Conservation (phyloP, 139 green algal genomes). For the Medakamo hakoo region DNA sequence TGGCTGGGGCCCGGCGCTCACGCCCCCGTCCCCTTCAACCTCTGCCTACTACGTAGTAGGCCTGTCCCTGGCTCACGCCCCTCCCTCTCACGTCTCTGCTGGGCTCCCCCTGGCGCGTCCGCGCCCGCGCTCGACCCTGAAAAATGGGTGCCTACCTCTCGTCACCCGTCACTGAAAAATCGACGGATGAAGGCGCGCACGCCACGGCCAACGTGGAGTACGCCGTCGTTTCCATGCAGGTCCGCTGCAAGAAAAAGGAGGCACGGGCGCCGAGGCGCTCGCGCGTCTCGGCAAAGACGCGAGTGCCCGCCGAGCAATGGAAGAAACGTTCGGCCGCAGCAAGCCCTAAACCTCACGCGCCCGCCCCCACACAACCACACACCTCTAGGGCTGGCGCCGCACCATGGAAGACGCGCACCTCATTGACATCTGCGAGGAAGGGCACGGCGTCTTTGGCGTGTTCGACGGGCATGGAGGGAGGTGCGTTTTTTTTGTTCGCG, state of each 20-base stretch:
- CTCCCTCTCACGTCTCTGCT: no score
- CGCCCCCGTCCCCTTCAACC: no score
- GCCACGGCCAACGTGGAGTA: conserved; percentile 29
- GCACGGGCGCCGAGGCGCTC: no score
- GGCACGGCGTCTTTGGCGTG: conserved; percentile 58
- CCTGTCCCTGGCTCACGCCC: no score
- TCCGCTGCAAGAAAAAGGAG: background rate
- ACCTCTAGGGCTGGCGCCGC: conserved; percentile 58
- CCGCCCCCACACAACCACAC: background rate
- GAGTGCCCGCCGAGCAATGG: no score
- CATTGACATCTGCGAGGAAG: conserved; percentile 12
- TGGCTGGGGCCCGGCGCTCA: no score
- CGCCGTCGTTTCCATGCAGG: conserved; percentile 59
- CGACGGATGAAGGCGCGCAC: conserved; percentile 35
- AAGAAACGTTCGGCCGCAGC: background rate
- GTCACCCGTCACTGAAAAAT: conserved; percentile 43
- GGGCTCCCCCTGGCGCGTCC: no score
- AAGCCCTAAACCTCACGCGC: background rate
- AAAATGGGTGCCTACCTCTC: background rate
- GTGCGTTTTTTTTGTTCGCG: background rate
- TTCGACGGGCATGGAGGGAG: conserved; percentile 76
- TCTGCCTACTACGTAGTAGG: no score
- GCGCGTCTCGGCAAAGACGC: no score
- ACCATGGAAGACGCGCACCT: conserved; percentile 67
- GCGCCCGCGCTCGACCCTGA: background rate